Conservation (phyloP, 2,329 filamentous ascomycete species). For the Sphaerulina vaccinii region DNA sequence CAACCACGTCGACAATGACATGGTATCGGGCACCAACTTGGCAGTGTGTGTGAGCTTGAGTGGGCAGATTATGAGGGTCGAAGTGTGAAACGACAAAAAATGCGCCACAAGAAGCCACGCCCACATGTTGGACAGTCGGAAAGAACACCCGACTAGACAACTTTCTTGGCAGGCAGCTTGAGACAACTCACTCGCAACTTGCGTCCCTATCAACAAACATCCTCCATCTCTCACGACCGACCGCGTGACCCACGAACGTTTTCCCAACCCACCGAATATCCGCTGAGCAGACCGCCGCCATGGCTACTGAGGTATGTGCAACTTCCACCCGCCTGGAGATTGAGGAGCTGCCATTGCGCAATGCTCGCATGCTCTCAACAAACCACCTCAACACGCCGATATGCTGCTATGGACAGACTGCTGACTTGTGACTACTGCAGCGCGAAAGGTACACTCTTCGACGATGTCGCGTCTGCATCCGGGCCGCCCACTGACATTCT, state of each 20-base stretch:
- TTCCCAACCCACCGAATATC: background rate
- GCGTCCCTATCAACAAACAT: constrained; percentile 6
- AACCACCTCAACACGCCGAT: constrained; percentile 34
- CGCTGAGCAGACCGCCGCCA: constrained; percentile 32
- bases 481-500: constrained; percentile 29
- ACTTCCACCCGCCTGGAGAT: constrained; percentile 31
- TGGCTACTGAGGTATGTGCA: constrained; percentile 63
- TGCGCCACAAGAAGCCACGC: background rate
- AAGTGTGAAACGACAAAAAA: background rate
- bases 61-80: too few species aligned
- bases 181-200: background rate
- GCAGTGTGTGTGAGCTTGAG: too few species aligned
- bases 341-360: constrained; percentile 24
- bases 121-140: too few species aligned
- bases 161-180: background rate
- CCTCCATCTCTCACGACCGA: background rate
- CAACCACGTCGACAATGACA: too few species aligned
- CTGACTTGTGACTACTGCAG: constrained; percentile 46
- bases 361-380: constrained; percentile 31
- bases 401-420: constrained; percentile 20
- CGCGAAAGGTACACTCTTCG: constrained; percentile 48
- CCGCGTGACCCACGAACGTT: background rate
- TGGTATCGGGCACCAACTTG: too few species aligned
- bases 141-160: too few species aligned
- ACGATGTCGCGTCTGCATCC: constrained; percentile 22